phyloP scores from a whole-genome alignment of 1,139 yeast species.

The Protomyces lactucae-debilis region DNA sequence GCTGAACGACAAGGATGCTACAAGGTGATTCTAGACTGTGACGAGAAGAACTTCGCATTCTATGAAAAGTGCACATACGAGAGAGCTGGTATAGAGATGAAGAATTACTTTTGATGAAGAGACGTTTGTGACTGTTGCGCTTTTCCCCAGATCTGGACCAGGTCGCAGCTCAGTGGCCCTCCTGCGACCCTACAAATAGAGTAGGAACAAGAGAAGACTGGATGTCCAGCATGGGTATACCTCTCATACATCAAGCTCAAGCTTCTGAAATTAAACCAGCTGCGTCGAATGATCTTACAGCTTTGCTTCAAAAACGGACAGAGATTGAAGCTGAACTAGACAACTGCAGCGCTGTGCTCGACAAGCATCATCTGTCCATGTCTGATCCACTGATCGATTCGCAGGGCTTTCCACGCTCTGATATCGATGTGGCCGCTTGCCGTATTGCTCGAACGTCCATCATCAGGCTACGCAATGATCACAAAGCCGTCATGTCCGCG shows the following conservation, averaged over 20 bases:
- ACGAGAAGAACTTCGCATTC: conserved; percentile 65
- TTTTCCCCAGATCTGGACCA: too few species aligned
- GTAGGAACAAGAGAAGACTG: too few species aligned
- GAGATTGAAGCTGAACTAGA: conserved; percentile 36
- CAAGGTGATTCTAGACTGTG: conserved; percentile 82
- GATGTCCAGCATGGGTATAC: conserved; percentile 16
- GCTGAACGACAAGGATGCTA: conserved; percentile 41
- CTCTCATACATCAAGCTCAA: conserved; percentile 25
- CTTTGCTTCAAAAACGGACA: conserved; percentile 33
- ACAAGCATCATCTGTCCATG: conserved; percentile 51
- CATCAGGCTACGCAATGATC: conserved; percentile 66
- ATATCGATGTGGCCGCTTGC: conserved; percentile 63
- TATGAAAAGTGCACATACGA: conserved; percentile 68
- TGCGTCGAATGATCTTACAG: conserved; percentile 13
- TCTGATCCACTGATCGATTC: conserved; percentile 55
- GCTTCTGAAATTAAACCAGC: not conserved
- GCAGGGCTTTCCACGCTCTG: conserved; percentile 84
- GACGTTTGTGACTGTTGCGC: too few species aligned
- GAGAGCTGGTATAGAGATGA: conserved; percentile 23
- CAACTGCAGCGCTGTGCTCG: conserved; percentile 36
- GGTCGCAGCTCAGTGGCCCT: too few species aligned
- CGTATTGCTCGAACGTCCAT: conserved; percentile 62
- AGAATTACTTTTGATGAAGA: not conserved
- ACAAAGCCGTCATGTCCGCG: conserved; percentile 42
- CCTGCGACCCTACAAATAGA: too few species aligned